Percentiles rank a stretch among this genome's conserved stretches.
phyloP scores from a whole-genome alignment of 2,329 filamentous ascomycete species.

The Fusarium compactum region DNA sequence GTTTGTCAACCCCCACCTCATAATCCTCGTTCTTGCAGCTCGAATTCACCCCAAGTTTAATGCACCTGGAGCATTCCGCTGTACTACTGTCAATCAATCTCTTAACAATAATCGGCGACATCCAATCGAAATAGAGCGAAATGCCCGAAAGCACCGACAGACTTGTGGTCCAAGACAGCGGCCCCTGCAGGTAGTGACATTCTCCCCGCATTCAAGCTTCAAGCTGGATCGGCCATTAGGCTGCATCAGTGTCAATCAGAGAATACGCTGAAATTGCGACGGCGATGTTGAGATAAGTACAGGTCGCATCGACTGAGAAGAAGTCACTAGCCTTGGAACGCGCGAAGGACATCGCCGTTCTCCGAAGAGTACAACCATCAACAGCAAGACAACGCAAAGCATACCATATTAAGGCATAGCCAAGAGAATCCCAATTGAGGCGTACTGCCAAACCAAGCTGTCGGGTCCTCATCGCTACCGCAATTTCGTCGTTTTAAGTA shows the following conservation, averaged over 20 bases:
- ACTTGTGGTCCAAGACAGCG: not conserved
- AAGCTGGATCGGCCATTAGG: not conserved
- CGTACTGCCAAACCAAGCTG: not conserved
- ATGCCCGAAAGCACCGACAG: not conserved
- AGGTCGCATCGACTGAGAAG: too few relatives aligned
- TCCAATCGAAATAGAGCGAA: not conserved
- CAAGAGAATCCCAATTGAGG: not conserved
- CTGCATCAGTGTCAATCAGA: not conserved
- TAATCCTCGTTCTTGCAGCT: not conserved
- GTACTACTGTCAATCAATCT: not conserved
- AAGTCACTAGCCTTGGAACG: too few relatives aligned
- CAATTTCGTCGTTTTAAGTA: not conserved
- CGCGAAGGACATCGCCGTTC: not conserved
- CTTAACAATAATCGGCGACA: not conserved
- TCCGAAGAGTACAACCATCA: not conserved
- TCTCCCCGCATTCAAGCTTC: not conserved
- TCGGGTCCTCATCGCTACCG: not conserved
- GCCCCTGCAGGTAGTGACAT: conserved; percentile 18
- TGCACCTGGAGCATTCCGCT: not conserved
- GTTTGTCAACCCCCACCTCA: too few relatives aligned
- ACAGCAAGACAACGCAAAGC: not conserved
- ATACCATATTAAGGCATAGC: conserved; percentile 4
- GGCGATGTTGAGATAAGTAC: not conserved
- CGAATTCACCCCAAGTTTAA: not conserved
- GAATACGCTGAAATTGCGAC: not conserved